These are phyloP conservation scores for Colletotrichum graminicola DNA, from an alignment of 2,329 filamentous ascomycete species.

Conservation along the genomic window DNA sequence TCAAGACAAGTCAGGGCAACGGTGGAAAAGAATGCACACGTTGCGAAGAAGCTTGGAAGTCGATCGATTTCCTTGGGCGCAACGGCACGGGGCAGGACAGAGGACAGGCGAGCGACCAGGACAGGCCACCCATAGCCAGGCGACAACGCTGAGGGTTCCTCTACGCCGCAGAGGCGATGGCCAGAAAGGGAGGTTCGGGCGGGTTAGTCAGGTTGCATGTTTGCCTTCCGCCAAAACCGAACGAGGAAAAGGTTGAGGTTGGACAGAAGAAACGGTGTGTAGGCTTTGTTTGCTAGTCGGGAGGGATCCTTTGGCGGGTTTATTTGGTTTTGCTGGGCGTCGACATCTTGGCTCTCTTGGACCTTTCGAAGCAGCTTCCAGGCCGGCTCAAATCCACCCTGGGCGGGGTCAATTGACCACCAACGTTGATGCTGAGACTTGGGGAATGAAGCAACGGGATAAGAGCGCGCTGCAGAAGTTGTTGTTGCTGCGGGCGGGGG, in stretches of 20 bases:
- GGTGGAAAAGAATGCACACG: neutral
- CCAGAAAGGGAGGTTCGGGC: neutral
- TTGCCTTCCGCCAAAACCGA: neutral
- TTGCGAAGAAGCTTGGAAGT: neutral
- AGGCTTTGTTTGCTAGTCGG: neutral
- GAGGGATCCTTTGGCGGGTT: neutral
- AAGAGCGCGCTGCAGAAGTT: conserved; percentile 4
- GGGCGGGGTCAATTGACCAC: conserved; percentile 6
- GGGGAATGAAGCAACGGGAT: neutral
- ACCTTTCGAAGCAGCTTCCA: neutral
- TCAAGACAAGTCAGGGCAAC: neutral
- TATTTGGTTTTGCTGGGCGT: neutral
- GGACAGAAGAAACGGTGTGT: neutral
- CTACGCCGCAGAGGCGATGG: neutral
- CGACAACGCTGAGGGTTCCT: neutral
- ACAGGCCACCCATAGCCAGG: neutral
- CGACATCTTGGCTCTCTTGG: neutral
- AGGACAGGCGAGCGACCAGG: neutral
- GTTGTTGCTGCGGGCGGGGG: neutral
- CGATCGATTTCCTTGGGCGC: neutral
- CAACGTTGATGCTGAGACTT: neutral
- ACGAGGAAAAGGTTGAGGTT: neutral
- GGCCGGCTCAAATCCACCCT: neutral
- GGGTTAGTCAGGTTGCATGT: neutral
- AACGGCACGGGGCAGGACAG: neutral